Base-by-base conservation (phyloP, 306 rosid species). In the Hippophae rhamnoides region DNA sequence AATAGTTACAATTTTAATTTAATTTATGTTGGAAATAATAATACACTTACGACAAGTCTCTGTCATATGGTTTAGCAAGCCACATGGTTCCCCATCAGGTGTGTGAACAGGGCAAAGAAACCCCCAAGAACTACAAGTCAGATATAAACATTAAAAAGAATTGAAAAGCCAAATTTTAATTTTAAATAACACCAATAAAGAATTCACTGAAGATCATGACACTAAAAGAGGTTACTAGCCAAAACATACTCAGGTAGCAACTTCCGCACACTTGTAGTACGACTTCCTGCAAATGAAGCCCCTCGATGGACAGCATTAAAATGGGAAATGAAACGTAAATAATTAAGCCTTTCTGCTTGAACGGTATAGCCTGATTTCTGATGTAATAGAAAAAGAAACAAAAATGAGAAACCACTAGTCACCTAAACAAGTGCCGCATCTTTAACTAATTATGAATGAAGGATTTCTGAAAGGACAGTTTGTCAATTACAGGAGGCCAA, bases 31-130 rank as follows among this genome's bases (percentile, higher is more conserved):
- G 10, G 31, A 47, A 26, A 26, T 12, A 52, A 49, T 18, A n/a
- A 55, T 13, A 57, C 76, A 83, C 98, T 83, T 78, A 87, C 98
- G 69, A 53, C 95, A 71, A 48, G 78, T 74, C 69, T 72, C 58
- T 51, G 96, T 83, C 90, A 92, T 76, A 72, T 92, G 98, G 67
- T 92, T 92, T 79, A 92, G 73, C 76, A 92, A 83, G 72, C 98
- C 98, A 80, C 98, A 92, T 44, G 98, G 98, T 57, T 80, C 98
- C 66, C 98, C 98, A 80, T 92, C 98, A 74, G 98, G 98, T 43
- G 98, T 92, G 74, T 92, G 96, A 58, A 92, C 98, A 31, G 96
- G 98, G 74, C 98, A 92, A 69, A 92, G 85, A 78, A 92, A 92
- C 58, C 96, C 98, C 98, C 98, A 92, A 65, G 98, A 87, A 72